A percentile compares a stretch with the other conserved stretches of the same genome.
phyloP scores from a whole-genome alignment of 2,329 filamentous ascomycete species.

The Fusarium armeniacum region DNA sequence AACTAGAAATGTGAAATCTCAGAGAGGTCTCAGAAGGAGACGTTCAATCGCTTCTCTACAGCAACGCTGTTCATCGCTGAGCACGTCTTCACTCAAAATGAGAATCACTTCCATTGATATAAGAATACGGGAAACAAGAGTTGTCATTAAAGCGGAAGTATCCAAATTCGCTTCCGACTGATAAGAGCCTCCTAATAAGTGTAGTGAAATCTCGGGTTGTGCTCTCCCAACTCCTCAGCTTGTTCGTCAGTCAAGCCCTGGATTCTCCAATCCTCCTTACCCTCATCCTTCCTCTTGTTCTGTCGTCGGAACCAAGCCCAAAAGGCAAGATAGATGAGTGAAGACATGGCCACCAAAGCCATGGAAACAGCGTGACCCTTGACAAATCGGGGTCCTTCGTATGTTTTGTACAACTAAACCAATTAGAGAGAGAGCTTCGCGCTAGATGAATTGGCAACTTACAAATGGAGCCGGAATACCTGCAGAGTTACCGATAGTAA shows the following conservation, averaged over 20 bases:
- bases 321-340: slow-evolving; percentile 58
- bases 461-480: slow-evolving; percentile 73
- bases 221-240: slow-evolving; percentile 51
- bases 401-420: slow-evolving; percentile 47
- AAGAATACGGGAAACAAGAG: neutral
- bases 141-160: neutral
- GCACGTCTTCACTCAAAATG: too few species aligned
- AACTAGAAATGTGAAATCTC: too few species aligned
- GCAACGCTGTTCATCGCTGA: too few species aligned
- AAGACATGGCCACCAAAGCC: slow-evolving; percentile 61
- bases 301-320: slow-evolving; percentile 51
- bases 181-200: slow-evolving; percentile 39
- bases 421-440: neutral
- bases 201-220: slow-evolving; percentile 52
- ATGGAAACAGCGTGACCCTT: slow-evolving; percentile 66
- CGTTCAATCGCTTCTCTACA: too few species aligned
- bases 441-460: neutral
- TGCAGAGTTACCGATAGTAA: slow-evolving; percentile 73
- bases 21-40: too few species aligned
- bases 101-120: too few species aligned
- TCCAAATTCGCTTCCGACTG: neutral
- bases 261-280: slow-evolving; percentile 50
- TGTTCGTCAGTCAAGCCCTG: slow-evolving; percentile 51
- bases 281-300: slow-evolving; percentile 54
- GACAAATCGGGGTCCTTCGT: slow-evolving; percentile 61